A percentile compares a stretch with the other conserved stretches of the same genome.
Conservation (phyloP, 768 basidiomycete species). For the Amanita subjunquillea region DNA sequence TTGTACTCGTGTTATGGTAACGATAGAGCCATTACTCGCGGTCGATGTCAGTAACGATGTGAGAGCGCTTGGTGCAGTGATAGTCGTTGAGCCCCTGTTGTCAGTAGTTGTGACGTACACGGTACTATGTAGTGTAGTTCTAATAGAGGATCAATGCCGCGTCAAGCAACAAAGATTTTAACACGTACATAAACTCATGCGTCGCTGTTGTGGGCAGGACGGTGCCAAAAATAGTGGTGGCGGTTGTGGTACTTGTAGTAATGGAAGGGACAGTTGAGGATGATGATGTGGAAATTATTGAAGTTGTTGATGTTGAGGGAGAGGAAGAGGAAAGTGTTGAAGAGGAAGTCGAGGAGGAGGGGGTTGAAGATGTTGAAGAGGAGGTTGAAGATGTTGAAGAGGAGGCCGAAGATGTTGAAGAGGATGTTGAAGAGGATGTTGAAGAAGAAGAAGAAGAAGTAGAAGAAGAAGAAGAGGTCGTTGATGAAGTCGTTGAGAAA, state of each 20-base stretch:
- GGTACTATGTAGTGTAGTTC: conserved; percentile 42
- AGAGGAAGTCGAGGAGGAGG: neutral
- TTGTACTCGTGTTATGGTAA: conserved; percentile 52
- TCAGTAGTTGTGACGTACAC: conserved; percentile 56
- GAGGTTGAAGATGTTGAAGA: neutral
- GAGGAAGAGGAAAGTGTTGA: neutral
- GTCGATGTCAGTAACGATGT: conserved; percentile 51
- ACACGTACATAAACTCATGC: conserved; percentile 7
- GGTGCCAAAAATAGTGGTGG: conserved; percentile 11
- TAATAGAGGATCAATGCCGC: conserved; percentile 17
- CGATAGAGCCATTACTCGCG: conserved; percentile 35
- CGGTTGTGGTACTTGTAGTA: conserved; percentile 8
- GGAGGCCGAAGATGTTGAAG: conserved; percentile 4
- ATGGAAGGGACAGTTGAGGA: conserved; percentile 9
- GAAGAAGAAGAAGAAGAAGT: conserved; percentile 4
- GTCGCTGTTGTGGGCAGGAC: conserved; percentile 5
- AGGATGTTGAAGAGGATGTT: neutral
- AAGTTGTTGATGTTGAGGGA: neutral
- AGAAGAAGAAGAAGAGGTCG: neutral
- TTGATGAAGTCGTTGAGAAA: conserved; percentile 7
- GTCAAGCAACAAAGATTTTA: conserved; percentile 9
- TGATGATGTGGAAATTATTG: conserved; percentile 7
- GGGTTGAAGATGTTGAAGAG: neutral
- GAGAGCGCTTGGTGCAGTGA: conserved; percentile 43
- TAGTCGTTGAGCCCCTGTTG: conserved; percentile 33